These are phyloP conservation scores for Candida tetrigidarum DNA, from an alignment of 1,139 yeast genomes.

Conservation along the genomic window DNA sequence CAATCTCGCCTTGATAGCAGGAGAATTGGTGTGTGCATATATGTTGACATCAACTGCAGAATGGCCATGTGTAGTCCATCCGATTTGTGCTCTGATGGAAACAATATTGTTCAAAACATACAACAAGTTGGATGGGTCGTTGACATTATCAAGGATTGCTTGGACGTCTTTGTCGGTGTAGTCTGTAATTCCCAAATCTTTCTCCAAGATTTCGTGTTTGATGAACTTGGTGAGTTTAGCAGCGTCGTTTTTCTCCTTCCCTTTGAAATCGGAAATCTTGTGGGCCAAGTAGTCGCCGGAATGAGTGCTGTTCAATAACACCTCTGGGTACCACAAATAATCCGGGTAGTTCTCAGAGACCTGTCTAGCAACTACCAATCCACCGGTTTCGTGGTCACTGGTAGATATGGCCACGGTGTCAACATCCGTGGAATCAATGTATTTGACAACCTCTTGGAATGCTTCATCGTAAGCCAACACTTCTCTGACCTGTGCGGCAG, in stretches of 20 bases:
- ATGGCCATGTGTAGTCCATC: constrained; percentile 93
- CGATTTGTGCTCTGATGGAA: constrained; percentile 73
- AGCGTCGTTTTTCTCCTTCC: constrained; percentile 28
- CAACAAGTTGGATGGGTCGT: constrained; percentile 25
- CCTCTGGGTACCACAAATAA: constrained; percentile 82
- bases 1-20: constrained; percentile 40
- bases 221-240: constrained; percentile 45
- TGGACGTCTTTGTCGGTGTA: constrained; percentile 54
- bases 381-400: constrained; percentile 94
- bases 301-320: constrained; percentile 65
- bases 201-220: constrained; percentile 50
- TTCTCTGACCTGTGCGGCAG: constrained; percentile 48
- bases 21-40: constrained; percentile 69
- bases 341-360: constrained; percentile 45
- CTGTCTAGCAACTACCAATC: constrained; percentile 76
- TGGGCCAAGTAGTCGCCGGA: constrained; percentile 69
- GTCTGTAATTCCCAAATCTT: constrained; percentile 63
- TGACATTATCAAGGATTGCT: constrained; percentile 25
- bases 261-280: constrained; percentile 29
- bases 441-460: constrained; percentile 68
- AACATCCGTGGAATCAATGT: constrained; percentile 62
- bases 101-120: constrained; percentile 57
- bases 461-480: constrained; percentile 71
- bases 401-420: constrained; percentile 80
- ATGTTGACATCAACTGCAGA: constrained; percentile 89